These are phyloP conservation scores for Malbranchea zuffiana DNA, from an alignment of 2,329 filamentous ascomycete genomes.

Conservation along the genomic window DNA sequence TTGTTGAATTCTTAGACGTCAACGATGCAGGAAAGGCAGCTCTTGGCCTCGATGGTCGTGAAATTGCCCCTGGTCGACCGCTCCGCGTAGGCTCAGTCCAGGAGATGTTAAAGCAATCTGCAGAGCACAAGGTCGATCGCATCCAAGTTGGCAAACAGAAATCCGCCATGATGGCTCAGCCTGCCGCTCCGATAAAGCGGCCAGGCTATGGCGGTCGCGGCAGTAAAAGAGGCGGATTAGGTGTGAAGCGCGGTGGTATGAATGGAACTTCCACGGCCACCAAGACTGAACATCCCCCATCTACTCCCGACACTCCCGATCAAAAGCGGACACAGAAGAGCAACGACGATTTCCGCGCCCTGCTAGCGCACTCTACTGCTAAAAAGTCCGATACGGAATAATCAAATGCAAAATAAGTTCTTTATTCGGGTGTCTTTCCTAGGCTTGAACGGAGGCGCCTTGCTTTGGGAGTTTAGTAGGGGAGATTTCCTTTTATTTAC, in stretches of 20 bases:
- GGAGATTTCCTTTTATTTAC: too few relatives aligned
- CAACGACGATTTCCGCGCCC: slow-evolving; percentile 47
- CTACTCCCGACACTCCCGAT: not conserved
- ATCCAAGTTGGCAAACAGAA: slow-evolving; percentile 28
- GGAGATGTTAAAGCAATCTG: slow-evolving; percentile 38
- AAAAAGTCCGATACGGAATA: too few relatives aligned
- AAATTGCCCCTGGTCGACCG: slow-evolving; percentile 34
- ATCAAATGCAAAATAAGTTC: too few relatives aligned
- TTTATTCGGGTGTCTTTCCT: too few relatives aligned
- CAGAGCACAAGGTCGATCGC: slow-evolving; percentile 32
- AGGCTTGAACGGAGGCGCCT: too few relatives aligned
- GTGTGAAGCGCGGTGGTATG: slow-evolving; percentile 30
- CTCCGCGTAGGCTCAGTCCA: slow-evolving; percentile 41
- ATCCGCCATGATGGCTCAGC: slow-evolving; percentile 19
- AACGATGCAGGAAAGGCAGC: slow-evolving; percentile 55
- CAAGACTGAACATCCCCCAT: not conserved
- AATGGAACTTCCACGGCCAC: not conserved
- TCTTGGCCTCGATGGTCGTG: slow-evolving; percentile 37
- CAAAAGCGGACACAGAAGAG: slow-evolving; percentile 35
- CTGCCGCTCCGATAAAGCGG: slow-evolving; percentile 32
- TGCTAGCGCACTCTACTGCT: slow-evolving; percentile 34
- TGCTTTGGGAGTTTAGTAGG: too few relatives aligned
- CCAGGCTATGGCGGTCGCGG: slow-evolving; percentile 35
- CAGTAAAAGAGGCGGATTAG: slow-evolving; percentile 40
- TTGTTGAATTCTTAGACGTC: slow-evolving; percentile 67